Base-by-base conservation (phyloP, 2,329 filamentous ascomycete genomes). In the Penicillium sp. region DNA sequence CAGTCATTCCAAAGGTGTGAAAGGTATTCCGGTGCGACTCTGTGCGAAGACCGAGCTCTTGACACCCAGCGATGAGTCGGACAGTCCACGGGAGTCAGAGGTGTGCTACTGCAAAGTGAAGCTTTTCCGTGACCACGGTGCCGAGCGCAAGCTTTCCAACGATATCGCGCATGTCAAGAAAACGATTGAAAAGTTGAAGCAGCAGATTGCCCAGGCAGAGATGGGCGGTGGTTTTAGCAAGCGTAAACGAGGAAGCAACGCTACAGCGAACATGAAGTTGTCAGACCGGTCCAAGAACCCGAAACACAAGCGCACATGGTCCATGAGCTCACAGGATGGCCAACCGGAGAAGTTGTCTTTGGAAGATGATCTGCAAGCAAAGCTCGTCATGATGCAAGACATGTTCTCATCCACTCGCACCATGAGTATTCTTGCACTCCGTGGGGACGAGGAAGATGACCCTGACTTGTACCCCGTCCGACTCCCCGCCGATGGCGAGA, bases 1-100 rank as follows among this genome's bases (percentile, higher is more conserved):
- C 74, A 98, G 94, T 75, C 95, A 98, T 73, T 98, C 95, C 10
- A 99, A 99, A 73, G 95, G 95, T 48, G 95, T 99, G 51, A 99
- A 98, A 77, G 95, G 95, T 38, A 97, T 98, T 65, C 94, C 95
- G 0, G 93, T 99, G 4, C 84, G 95, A 57, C 84, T 98, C 0
- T 98, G 94, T 75, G 88, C 93, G 14, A 98, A 98, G 77, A 98
- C 95, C 0, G 89, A 90, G 64, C 77, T 88, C 11, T 60, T 94
- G 1, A 78, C 83, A 0, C 77, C 82, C 15, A 83, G 83, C 28
- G 77, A 82, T 8, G 79, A 81, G 11, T 53, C 78, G 7, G 60
- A 65, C 20, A 43, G 52, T 14, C 51, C 59, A 10, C 65, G 55
- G 3, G 68, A 70, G n/a, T 79, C 86, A 1, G 93, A 98, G 75